A percentile compares a stretch with the other conserved stretches of the same genome.
phyloP scores from a whole-genome alignment of 176 grass and related monocot genomes.

The Eremochloa ophiuroides region DNA sequence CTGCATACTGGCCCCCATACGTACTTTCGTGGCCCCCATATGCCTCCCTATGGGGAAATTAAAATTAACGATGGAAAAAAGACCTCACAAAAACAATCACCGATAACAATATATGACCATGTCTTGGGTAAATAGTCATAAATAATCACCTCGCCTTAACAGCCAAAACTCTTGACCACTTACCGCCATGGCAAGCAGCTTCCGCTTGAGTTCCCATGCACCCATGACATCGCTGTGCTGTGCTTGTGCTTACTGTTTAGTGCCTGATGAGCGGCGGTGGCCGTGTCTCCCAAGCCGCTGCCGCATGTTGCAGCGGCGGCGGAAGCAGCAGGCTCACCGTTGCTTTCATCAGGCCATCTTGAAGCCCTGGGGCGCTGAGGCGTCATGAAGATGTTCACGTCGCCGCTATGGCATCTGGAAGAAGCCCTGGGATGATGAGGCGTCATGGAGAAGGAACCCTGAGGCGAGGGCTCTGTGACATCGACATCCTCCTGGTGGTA shows the following conservation, averaged over 20 bases:
- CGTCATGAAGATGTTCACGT: slow-evolving; percentile 16
- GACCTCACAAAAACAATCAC: no score
- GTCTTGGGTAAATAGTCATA: background rate
- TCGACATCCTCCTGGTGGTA: background rate
- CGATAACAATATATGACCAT: background rate
- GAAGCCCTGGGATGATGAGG: slow-evolving; percentile 28
- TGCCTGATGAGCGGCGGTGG: slow-evolving; percentile 4
- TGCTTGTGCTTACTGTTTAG: no score
- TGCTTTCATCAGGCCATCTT: background rate
- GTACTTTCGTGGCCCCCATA: no score
- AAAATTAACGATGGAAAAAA: no score
- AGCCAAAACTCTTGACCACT: background rate
- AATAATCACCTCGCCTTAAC: background rate
- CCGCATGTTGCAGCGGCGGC: background rate
- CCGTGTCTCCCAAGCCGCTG: background rate
- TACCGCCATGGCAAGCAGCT: background rate
- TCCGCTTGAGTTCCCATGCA: background rate
- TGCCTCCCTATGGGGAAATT: no score
- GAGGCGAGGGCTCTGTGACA: background rate
- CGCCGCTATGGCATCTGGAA: background rate
- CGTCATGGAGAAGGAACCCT: slow-evolving; percentile 29
- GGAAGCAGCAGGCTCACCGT: background rate
- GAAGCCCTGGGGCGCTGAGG: slow-evolving; percentile 20
- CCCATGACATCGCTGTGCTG: background rate
- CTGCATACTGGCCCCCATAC: no score